phyloP scores from a whole-genome alignment of 1,284 basidiomycete genomes.

The Cryptococcus sp. region DNA sequence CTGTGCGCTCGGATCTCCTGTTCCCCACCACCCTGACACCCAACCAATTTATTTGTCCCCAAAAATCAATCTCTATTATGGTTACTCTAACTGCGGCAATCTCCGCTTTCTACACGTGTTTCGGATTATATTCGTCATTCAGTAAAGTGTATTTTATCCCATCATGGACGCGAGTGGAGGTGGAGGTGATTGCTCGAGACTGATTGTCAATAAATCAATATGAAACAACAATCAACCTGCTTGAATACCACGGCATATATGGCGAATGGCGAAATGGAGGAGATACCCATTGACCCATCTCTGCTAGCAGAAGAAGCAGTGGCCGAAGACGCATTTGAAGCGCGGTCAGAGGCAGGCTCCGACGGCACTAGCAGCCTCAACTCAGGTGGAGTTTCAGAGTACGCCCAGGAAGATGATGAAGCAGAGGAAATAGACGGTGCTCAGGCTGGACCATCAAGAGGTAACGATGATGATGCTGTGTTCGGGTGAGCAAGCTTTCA shows the following conservation, averaged over 20 bases:
- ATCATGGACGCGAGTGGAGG: constrained; percentile 4
- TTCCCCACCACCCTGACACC: too few relatives aligned
- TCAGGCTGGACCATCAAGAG: constrained; percentile 6
- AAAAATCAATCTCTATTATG: too few relatives aligned
- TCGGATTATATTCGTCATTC: not conserved
- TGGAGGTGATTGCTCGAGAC: not conserved
- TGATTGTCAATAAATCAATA: constrained; percentile 11
- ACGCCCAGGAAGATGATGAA: constrained; percentile 7
- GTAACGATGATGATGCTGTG: constrained; percentile 26
- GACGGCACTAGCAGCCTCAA: constrained; percentile 31
- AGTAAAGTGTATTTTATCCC: constrained; percentile 7
- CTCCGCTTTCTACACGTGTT: constrained; percentile 1
- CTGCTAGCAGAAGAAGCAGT: constrained; percentile 15
- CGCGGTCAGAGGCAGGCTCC: constrained; percentile 10
- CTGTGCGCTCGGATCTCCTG: too few relatives aligned
- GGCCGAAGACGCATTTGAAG: constrained; percentile 4
- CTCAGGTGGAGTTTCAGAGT: constrained; percentile 24
- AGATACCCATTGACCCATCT: constrained; percentile 22
- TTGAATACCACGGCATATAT: not conserved
- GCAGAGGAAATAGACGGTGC: constrained; percentile 12
- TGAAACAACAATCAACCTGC: too few relatives aligned
- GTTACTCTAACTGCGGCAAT: constrained; percentile 1
- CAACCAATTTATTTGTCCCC: not conserved
- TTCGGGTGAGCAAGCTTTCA: constrained; percentile 28
- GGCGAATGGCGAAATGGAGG: not conserved